Evolutionary conservation across 306 rosid genomes (phyloP).

Genomic region (Lablab purpureus): DNA sequence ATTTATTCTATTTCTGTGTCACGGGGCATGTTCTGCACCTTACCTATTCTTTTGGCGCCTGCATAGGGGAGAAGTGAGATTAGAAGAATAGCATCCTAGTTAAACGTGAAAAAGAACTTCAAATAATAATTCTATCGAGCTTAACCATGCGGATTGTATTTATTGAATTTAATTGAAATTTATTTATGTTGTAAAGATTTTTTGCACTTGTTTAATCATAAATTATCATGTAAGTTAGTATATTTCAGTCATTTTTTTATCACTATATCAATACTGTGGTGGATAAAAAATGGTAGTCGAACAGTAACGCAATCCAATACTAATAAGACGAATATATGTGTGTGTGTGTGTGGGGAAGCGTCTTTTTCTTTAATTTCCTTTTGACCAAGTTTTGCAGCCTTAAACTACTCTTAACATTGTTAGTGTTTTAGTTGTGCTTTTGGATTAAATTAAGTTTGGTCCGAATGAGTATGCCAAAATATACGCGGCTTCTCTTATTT

Average conservation of each 20-base stretch:
- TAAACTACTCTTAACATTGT: no score
- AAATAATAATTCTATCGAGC: no score
- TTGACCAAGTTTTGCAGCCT: neutral
- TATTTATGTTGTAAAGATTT: neutral
- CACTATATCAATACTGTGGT: neutral
- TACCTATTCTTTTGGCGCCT: neutral
- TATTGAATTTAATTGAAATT: neutral
- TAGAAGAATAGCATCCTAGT: no score
- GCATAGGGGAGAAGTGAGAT: neutral
- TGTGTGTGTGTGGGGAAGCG: no score
- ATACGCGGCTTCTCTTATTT: neutral
- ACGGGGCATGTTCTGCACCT: neutral
- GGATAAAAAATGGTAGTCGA: neutral
- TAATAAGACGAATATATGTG: neutral
- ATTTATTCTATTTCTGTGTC: slow-evolving; percentile 8
- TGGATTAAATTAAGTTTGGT: neutral
- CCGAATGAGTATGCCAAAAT: neutral
- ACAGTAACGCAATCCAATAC: neutral
- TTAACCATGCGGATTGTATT: neutral
- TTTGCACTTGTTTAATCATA: neutral
- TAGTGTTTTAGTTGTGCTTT: neutral
- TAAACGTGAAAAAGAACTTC: no score
- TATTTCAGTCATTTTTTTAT: neutral
- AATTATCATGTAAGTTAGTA: neutral
- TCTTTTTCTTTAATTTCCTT: neutral